Base-by-base conservation (phyloP, 805 yeast species). In the Pichia paraexigua region DNA sequence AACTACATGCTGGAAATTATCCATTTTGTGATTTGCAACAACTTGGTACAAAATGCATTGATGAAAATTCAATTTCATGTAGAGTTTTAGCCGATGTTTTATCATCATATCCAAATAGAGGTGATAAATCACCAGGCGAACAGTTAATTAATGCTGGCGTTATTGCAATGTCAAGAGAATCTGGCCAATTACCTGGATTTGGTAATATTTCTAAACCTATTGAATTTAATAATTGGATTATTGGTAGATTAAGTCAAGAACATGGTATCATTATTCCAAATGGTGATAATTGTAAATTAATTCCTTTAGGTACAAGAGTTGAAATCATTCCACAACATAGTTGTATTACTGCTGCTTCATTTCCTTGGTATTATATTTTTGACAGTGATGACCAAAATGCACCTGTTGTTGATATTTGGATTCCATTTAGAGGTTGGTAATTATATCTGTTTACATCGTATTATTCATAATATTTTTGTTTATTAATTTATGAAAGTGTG, bases 1-100 rank as follows among this genome's bases (percentile, higher is more conserved):
- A 86, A 61, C 62, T 86, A 18, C 95, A 86, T 63, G 91, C 92
- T n/a, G 95, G 95, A 13, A 85, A 86, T 62, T 86, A 83, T 60
- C 76, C 83, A 3, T 76, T 82, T 60, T 80, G 85, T 60, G 95
- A 87, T 62, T 67, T 85, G 49, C 95, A 87, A 62, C 94, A 87
- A 63, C 73, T 81, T n/a, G 76, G 87, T 13, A 87, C 94, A 0
- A 79, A 79, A 0, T 78, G 85, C 56, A 72, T 83, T 15, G 59
- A 66, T 1, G 60, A 63, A 20, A 65, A 68, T 1, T 69, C 74
- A 43, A 72, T 84, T 40, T 75, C 89, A 0, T 69, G 78, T 24
- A 66, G 65, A 24, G 82, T 83, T 2, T 56, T 82, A 22, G 83
- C 85, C 0, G 80, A 81, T 32, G 83, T 83, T 2, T 64, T 81